phyloP scores from a whole-genome alignment of 495 filamentous ascomycete genomes.

The Oidiodendron maius region DNA sequence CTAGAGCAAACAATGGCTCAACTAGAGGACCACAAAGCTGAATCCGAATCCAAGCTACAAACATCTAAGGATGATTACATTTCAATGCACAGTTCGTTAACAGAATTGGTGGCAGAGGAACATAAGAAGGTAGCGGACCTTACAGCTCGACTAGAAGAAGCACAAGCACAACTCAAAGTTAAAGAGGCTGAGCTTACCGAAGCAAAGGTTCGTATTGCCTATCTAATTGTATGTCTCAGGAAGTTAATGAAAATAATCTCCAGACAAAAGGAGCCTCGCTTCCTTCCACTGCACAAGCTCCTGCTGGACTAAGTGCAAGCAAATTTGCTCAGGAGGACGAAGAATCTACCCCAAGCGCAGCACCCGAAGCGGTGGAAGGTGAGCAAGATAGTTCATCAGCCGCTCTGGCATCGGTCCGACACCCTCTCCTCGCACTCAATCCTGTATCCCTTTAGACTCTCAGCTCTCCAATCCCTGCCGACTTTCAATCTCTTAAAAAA shows the following conservation, averaged over 20 bases:
- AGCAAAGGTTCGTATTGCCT: constrained; percentile 32
- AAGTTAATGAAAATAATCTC: not conserved
- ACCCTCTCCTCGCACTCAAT: constrained; percentile 32
- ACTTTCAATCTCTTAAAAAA: not conserved
- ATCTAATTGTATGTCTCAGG: not conserved
- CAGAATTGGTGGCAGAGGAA: constrained; percentile 39
- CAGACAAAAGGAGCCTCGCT: constrained; percentile 15
- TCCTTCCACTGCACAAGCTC: not conserved
- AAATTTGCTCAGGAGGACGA: constrained; percentile 32
- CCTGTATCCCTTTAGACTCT: constrained; percentile 7
- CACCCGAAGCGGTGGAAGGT: constrained; percentile 40
- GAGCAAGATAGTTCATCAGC: constrained; percentile 49
- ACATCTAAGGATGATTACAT: constrained; percentile 47
- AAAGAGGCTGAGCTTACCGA: constrained; percentile 50
- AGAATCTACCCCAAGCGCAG: constrained; percentile 18
- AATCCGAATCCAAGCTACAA: constrained; percentile 29
- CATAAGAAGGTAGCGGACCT: constrained; percentile 24
- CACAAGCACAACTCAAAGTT: constrained; percentile 27
- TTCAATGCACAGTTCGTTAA: constrained; percentile 47
- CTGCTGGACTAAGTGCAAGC: constrained; percentile 36
- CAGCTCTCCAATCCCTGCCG: not conserved
- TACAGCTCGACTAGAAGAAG: constrained; percentile 17
- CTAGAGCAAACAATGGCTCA: constrained; percentile 29
- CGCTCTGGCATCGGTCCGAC: constrained; percentile 50
- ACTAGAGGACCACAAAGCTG: constrained; percentile 27